phyloP scores from a whole-genome alignment of 345 rosid genomes.

The Arabidopsis arenosa region DNA sequence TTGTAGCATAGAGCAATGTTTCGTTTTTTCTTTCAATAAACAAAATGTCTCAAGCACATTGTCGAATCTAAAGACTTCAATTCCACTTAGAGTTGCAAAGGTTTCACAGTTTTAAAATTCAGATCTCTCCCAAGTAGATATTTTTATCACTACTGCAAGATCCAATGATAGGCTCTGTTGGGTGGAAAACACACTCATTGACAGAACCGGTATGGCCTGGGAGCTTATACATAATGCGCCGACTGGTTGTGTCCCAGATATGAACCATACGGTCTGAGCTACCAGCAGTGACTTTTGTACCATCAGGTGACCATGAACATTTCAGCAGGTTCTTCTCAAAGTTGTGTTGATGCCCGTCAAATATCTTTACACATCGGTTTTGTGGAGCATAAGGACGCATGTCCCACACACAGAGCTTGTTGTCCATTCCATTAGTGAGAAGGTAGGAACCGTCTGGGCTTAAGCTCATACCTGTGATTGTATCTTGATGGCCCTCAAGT shows the following conservation, averaged over 20 bases:
- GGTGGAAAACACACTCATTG: conserved; percentile 89
- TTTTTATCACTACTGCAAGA: conserved; percentile 97
- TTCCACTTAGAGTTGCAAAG: conserved; percentile 14
- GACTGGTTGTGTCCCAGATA: conserved; percentile 92
- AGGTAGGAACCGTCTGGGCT: conserved; percentile 99
- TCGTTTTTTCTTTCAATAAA: conserved; percentile 27
- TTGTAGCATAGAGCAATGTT: conserved; percentile 26
- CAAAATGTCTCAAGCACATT: conserved; percentile 29
- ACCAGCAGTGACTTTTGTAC: conserved; percentile 94
- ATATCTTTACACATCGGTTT: conserved; percentile 87
- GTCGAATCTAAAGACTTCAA: conserved; percentile 30
- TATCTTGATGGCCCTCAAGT: conserved; percentile 95
- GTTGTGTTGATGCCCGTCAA: conserved; percentile 98
- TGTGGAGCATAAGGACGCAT: conserved; percentile 99
- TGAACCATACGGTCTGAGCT: conserved; percentile 97
- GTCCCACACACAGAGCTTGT: conserved; percentile 96
- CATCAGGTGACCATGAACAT: conserved; percentile 95
- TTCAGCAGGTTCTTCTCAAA: conserved; percentile 92
- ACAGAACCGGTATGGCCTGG: conserved; percentile 96
- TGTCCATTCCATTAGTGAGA: conserved; percentile 92
- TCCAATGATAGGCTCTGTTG: conserved; percentile 82
- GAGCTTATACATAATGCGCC: conserved; percentile 86
- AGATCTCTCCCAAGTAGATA: conserved; percentile 92
- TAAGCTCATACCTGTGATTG: conserved; percentile 88
- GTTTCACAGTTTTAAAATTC: conserved; percentile 35